Evolutionary conservation across 805 yeast species (phyloP).

Genomic region (Candida quercuum): DNA sequence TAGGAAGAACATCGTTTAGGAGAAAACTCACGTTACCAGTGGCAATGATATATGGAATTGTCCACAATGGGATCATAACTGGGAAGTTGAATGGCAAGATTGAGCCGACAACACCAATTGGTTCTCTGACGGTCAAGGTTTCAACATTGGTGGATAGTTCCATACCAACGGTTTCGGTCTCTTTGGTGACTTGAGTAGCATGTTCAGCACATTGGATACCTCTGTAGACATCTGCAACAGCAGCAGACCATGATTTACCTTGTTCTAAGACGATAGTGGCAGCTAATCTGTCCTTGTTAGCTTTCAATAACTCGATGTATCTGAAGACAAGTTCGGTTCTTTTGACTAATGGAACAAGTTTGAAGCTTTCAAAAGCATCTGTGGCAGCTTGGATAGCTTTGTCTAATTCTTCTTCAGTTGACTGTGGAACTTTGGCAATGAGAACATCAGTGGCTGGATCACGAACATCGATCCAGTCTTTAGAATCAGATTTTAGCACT

Average conservation of each 20-base stretch:
- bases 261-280: conserved; percentile 62
- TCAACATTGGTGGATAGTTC: conserved; percentile 73
- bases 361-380: conserved; percentile 56
- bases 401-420: conserved; percentile 58
- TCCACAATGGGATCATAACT: conserved; percentile 69
- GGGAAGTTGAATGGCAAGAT: conserved; percentile 83
- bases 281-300: conserved; percentile 64
- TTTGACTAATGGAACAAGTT: conserved; percentile 38
- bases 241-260: conserved; percentile 73
- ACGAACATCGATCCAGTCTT: conserved; percentile 60
- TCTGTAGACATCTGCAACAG: conserved; percentile 68
- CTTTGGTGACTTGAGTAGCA: conserved; percentile 61
- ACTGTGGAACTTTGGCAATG: conserved; percentile 66
- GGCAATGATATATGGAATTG: conserved; percentile 51
- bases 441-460: conserved; percentile 73
- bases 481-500: conserved; percentile 42
- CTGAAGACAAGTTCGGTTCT: conserved; percentile 66
- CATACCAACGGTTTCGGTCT: conserved; percentile 54
- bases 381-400: conserved; percentile 62
- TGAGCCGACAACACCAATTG: conserved; percentile 71
- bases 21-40: conserved; percentile 49
- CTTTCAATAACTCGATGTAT: conserved; percentile 58
- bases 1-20: too few species aligned
- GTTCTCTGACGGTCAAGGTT: conserved; percentile 65
- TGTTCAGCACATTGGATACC: conserved; percentile 82